Evolutionary conservation across 768 basidiomycete genomes (phyloP).

Genomic region (Candolleomyces eurysporus): DNA sequence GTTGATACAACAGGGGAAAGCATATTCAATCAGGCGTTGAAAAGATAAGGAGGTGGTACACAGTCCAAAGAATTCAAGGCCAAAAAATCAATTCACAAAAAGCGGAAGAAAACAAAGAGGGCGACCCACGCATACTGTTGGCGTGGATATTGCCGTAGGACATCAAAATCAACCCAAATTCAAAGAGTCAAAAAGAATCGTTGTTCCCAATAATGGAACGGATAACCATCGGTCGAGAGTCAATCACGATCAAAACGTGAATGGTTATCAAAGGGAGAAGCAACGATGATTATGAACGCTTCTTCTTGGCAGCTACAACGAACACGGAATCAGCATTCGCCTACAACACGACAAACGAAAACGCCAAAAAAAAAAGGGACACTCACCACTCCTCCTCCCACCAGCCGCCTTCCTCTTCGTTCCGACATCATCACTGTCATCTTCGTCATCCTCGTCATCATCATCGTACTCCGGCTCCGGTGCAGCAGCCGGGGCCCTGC

Average conservation of each 20-base stretch:
- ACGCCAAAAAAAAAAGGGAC: neutral
- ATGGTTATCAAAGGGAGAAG: neutral
- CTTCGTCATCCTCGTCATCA: slow-evolving; percentile 10
- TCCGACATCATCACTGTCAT: neutral
- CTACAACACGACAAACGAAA: neutral
- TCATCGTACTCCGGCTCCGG: slow-evolving; percentile 14
- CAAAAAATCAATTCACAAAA: too few relatives aligned
- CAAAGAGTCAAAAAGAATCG: too few relatives aligned
- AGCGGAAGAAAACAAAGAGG: too few relatives aligned
- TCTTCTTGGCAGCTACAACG: slow-evolving; percentile 24
- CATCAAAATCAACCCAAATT: too few relatives aligned
- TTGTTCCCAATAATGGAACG: too few relatives aligned
- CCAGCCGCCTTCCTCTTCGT: slow-evolving; percentile 17
- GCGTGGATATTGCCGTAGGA: too few relatives aligned
- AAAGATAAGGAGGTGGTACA: neutral
- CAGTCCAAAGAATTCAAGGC: neutral
- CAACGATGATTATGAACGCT: slow-evolving; percentile 20
- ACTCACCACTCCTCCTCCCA: slow-evolving; percentile 16
- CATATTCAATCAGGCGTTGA: neutral
- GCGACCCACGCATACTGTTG: too few relatives aligned
- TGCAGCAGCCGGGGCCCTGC: slow-evolving; percentile 13
- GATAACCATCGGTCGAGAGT: neutral
- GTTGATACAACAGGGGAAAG: neutral
- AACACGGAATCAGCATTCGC: neutral
- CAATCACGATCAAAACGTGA: neutral